A percentile compares a stretch with the other conserved stretches of the same genome.
Conservation (phyloP, 805 yeast genomes). For the Wickerhamomyces tratensis region DNA sequence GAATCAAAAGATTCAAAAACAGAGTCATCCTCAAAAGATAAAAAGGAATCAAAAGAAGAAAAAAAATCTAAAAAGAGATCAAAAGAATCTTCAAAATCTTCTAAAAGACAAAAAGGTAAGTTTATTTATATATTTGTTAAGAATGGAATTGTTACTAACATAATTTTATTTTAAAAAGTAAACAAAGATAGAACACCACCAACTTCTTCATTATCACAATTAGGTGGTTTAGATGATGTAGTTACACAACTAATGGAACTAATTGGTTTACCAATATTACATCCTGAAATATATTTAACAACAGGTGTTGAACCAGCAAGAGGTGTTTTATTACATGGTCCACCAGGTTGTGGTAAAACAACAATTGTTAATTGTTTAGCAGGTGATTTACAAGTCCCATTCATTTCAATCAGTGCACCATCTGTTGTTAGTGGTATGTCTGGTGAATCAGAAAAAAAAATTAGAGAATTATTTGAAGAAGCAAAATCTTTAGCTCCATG, state of each 20-base stretch:
- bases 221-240: constrained; percentile 89
- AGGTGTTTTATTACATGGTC: constrained; percentile 91
- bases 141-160: constrained; percentile 21
- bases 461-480: constrained; percentile 88
- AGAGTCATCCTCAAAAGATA: constrained; percentile 1
- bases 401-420: constrained; percentile 87
- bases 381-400: constrained; percentile 89
- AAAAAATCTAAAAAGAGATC: constrained; percentile 40
- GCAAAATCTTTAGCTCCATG: constrained; percentile 90
- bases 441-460: constrained; percentile 95
- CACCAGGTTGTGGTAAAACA: constrained; percentile 99
- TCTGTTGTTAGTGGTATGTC: constrained; percentile 97
- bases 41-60: constrained; percentile 16
- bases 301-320: constrained; percentile 95
- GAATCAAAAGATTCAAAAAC: no score
- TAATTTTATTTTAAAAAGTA: constrained; percentile 8
- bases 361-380: constrained; percentile 94
- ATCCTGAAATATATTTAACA: constrained; percentile 81
- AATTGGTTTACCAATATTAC: constrained; percentile 84
- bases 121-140: no score
- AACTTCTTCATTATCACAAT: constrained; percentile 49
- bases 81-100: constrained; percentile 27
- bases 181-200: constrained; percentile 65
- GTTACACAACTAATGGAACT: constrained; percentile 81
- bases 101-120: constrained; percentile 31